Base-by-base conservation (phyloP, 352 stramenopile genomes). In the Hyaloperonospora brassicae region DNA sequence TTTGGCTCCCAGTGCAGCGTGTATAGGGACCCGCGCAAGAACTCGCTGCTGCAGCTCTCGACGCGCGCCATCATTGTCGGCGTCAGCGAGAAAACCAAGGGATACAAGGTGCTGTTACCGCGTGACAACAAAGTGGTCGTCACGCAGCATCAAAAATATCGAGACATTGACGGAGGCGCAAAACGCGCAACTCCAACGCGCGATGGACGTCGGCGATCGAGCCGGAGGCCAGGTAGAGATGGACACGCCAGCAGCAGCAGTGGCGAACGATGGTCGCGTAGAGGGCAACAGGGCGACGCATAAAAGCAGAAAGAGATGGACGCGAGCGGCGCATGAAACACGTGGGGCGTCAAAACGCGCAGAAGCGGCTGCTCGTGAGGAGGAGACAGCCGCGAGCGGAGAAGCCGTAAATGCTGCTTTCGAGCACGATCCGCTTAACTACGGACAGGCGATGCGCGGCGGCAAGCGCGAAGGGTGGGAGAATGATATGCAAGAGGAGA, bases 1-100 rank as follows among this genome's bases (percentile, higher is more conserved):
- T 66, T 50, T 30, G 0, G 54, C 42, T 0, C 41, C 27, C 0
- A 59, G 43, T 14, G 66, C 42, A 0, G 57, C 56, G 7, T 52
- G 50, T 36, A 11, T 7, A 3, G 48, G 0, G 36, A 70, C 2
- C 38, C 49, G 4, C 4, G 31, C 6, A 46, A 61, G 6, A 52
- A 46, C 7, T 14, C 25, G 50, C 6, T 27, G 27, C 3, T 31
- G 27, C 27, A 31, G 27, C 27, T 31, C 27, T n/a, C n/a, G 27
- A 3, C 3, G 27, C 3, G 3, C 27, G 7, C 3, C 3, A 31
- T 7, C 3, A 31, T 31, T 7, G 27, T 31, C 27, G 27, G 27
- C 3, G 7, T 31, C 27, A 31, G 27, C 47, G 47, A 55, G 6
- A 23, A 42, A 6, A 55, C 49, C 12, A 55, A 55, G 12, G 49